Evolutionary conservation across 2,329 filamentous ascomycete genomes (phyloP).

Genomic region (Fusarium sp.): DNA sequence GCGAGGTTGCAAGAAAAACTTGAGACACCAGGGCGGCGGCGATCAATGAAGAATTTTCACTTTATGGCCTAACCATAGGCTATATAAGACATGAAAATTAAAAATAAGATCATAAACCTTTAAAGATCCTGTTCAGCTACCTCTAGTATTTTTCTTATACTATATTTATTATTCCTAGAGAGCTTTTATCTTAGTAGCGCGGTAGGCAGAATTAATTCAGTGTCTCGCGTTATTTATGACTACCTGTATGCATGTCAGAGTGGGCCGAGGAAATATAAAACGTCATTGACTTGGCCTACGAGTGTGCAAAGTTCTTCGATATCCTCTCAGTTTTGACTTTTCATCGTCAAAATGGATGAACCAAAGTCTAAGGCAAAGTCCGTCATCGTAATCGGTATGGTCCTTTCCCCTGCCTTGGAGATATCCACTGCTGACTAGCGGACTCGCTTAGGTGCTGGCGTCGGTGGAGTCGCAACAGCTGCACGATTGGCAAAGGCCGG

Average conservation of each 20-base stretch:
- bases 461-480: conserved; percentile 74
- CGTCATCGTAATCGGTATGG: conserved; percentile 43
- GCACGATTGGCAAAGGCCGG: conserved; percentile 75
- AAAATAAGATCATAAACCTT: no score
- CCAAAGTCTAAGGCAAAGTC: conserved; percentile 40
- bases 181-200: no score
- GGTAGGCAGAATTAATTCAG: no score
- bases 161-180: no score
- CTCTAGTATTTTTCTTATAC: no score
- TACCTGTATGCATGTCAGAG: neutral
- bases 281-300: conserved; percentile 31
- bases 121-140: no score
- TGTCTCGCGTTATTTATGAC: no score
- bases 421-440: neutral
- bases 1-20: no score
- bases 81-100: no score
- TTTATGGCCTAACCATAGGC: no score
- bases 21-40: no score
- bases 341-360: conserved; percentile 18
- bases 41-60: no score
- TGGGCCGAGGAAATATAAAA: conserved; percentile 26
- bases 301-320: neutral
- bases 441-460: conserved; percentile 65
- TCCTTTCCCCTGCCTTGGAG: neutral
- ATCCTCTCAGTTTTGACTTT: neutral